These are phyloP conservation scores for Paraconiothyrium brasiliense DNA, from an alignment of 2,329 filamentous ascomycete species.

Conservation along the genomic window DNA sequence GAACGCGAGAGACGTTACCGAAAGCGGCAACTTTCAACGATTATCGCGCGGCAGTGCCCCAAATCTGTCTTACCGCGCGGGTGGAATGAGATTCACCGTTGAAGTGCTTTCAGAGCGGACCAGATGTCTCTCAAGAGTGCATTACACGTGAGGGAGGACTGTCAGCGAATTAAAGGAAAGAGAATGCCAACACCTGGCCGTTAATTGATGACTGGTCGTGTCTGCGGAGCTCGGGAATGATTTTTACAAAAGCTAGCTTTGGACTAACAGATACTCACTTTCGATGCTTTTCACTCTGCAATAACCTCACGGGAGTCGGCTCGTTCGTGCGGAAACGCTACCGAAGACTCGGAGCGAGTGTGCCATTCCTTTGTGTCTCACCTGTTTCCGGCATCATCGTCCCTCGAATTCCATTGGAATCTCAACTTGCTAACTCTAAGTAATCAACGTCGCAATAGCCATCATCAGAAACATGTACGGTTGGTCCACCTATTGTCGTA, in stretches of 20 bases:
- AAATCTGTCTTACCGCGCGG: constrained; percentile 17
- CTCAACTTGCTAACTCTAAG: constrained; percentile 10
- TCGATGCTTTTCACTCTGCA: neutral
- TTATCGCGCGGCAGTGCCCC: constrained; percentile 22
- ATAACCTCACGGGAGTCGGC: neutral
- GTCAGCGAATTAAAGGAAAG: neutral
- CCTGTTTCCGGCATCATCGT: constrained; percentile 32
- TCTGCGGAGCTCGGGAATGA: neutral
- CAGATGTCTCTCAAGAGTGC: neutral
- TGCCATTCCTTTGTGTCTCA: constrained; percentile 29
- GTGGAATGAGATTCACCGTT: neutral
- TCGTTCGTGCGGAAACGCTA: constrained; percentile 21
- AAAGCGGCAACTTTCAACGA: constrained; percentile 1
- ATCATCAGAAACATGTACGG: constrained; percentile 21
- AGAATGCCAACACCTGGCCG: neutral
- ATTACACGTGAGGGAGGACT: neutral
- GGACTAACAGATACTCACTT: neutral
- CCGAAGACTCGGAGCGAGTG: constrained; percentile 18
- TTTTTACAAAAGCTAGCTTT: neutral
- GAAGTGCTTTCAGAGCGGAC: constrained; percentile 1
- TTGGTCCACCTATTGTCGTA: constrained; percentile 16
- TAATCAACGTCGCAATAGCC: constrained; percentile 10
- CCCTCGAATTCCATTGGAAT: constrained; percentile 9
- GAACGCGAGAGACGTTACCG: constrained; percentile 17
- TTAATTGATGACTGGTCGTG: neutral